Evolutionary conservation across 2,329 filamentous ascomycete genomes (phyloP), one percentile per base, ranked within the genome.

Genomic region (Amylocarpus encephaloides): DNA sequence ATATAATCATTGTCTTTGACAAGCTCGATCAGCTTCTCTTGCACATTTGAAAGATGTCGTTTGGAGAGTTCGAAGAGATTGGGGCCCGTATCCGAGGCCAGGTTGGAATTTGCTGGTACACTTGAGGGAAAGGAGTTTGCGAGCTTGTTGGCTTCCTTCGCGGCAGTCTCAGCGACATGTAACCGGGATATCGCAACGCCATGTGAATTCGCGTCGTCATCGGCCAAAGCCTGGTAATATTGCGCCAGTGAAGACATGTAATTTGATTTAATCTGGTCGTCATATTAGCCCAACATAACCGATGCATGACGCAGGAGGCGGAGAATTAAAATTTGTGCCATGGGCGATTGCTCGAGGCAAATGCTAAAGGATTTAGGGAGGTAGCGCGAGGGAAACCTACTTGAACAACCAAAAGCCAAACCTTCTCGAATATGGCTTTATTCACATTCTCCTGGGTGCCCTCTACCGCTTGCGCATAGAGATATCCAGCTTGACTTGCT

Each of bases 1-100:
- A 98, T 95, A 68, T 93, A 97, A 66, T 98, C 93, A 60, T 98
- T 98, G 68, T 98, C 93, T 63, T 95, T 95, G 59, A 79, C 76
- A 44, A 91, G 77, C 53, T 88, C 83, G 15, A 75, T 74, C 18
- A 95, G 73, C 66, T 87, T 91, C 54, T 92, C 86, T 65, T 95
- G 86, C 2, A 95, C 85, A 30, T 82, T 85, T 0, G 86, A 76
- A 26, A 87, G 70, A 61, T 97, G 92, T 54, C 90, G 81, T 67
- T 89, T 95, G 13, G 88, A 84, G 57, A 95, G 79, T 32, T 95
- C 90, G n/a, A 80, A 73, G 33, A 98, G 71, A 46, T 83, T 76
- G 0, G 76, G 63, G 0, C 88, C 87, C 2, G 88, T 87, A 54
- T 98, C 93, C 0, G 87, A 80, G 33, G 80, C 82, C 30, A 98